Evolutionary conservation across 805 yeast species (phyloP), one percentile per base, ranked within the genome.

Genomic region (Scheffersomyces ergatensis): DNA sequence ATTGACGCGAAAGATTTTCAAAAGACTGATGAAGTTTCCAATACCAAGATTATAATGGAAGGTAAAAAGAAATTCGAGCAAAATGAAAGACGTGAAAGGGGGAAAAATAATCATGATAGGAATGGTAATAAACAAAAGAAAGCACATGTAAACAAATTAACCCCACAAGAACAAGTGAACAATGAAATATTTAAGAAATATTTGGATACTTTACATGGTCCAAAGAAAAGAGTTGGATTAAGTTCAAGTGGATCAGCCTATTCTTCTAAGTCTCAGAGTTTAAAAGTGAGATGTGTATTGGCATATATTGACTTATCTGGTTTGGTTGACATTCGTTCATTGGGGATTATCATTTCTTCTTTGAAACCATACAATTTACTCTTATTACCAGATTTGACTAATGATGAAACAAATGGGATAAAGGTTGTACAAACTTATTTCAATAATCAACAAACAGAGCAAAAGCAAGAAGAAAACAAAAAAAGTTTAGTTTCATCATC

Each of bases 291-390:
- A 43, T 89, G 97, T 62, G 84, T 82, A 1, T 61, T 90, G 6
- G 76, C 86, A 2, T 89, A 70, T 55, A 77, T 92, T 41, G 97
- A 92, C 57, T 69, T 90, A 34, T 78, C 89, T 13, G 96, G 97
- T 16, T 63, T 85, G 15, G 92, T 88, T 0, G 97, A 93, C 56
- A 67, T 83, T 47, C 74, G 97, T 46, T 92, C 99, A 0, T 64
- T 88, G 42, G 74, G 82, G 34, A 79, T 87, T 60, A 85, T 90
- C 40, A 71, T 89, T 33, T 87, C 93, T 17, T 74, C 84, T 2
- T 64, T 93, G 39, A 85, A 86, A 52, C 96, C 98, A 4, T 76
- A 80, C 37, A 82, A 82, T 49, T 69, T 90, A 35, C 65, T 92
- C 9, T 58, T 85, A 19, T 59, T 78, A 3, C 74, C 80, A 17